A percentile compares a stretch with the other conserved stretches of the same genome.
Conservation (phyloP, 306 rosid species). For the Prunus padus region DNA sequence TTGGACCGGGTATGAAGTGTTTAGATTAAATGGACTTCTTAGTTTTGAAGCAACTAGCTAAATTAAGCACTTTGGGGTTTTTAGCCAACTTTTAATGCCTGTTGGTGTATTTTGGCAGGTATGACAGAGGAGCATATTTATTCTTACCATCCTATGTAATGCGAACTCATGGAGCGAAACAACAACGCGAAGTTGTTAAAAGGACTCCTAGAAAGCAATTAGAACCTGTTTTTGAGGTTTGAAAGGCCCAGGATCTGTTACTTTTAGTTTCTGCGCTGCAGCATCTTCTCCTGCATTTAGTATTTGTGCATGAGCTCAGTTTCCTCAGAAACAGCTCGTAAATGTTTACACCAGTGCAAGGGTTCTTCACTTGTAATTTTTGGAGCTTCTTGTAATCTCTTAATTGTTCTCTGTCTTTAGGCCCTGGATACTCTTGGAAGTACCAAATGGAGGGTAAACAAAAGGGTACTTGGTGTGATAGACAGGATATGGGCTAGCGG, state of each 20-base stretch:
- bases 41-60: neutral
- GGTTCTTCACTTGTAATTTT: neutral
- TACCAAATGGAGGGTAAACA: conserved; percentile 90
- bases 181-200: conserved; percentile 83
- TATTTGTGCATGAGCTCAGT: neutral
- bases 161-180: conserved; percentile 95
- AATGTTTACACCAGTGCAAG: neutral
- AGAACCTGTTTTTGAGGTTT: conserved; percentile 79
- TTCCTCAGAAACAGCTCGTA: conserved; percentile 8
- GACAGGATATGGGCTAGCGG: conserved; percentile 95
- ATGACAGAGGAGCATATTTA: conserved; percentile 86
- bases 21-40: neutral
- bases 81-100: conserved; percentile 1
- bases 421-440: conserved; percentile 86
- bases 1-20: conserved; percentile 76
- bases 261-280: conserved; percentile 15
- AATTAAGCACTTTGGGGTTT: neutral
- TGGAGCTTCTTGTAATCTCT: conserved; percentile 31
- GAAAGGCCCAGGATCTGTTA: conserved; percentile 13
- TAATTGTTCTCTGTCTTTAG: conserved; percentile 38
- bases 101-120: conserved; percentile 48
- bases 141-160: conserved; percentile 87
- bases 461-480: conserved; percentile 67
- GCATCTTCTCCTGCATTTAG: neutral
- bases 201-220: conserved; percentile 61